phyloP scores from a whole-genome alignment of 2,329 filamentous ascomycete genomes.

The Penicillium sp. region DNA sequence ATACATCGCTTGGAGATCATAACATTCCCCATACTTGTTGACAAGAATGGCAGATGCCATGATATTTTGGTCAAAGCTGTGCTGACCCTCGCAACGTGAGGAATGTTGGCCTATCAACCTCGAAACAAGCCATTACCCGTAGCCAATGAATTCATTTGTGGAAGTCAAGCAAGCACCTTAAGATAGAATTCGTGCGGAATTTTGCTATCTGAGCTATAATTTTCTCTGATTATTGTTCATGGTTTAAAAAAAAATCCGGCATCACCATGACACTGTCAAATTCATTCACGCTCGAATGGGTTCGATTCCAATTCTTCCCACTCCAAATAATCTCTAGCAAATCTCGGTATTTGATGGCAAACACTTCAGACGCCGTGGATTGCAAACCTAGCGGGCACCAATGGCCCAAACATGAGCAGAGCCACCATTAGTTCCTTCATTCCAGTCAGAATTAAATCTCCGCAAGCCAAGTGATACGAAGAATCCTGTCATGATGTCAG shows the following conservation, averaged over 20 bases:
- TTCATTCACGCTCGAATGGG: no score
- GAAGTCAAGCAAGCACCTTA: not conserved
- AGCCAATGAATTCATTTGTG: not conserved
- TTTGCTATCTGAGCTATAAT: not conserved
- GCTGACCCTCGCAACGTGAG: slow-evolving; percentile 21
- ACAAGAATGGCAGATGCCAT: slow-evolving; percentile 25
- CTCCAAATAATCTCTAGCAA: not conserved
- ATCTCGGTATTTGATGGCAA: not conserved
- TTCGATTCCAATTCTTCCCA: no score
- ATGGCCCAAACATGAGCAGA: slow-evolving; percentile 4
- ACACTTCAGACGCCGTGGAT: slow-evolving; percentile 1
- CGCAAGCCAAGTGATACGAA: slow-evolving; percentile 3
- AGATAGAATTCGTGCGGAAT: no score
- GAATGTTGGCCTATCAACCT: slow-evolving; percentile 18
- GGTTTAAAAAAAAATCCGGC: no score
- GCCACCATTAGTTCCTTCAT: slow-evolving; percentile 12
- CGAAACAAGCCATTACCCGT: not conserved
- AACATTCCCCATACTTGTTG: slow-evolving; percentile 18
- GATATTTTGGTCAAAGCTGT: slow-evolving; percentile 1
- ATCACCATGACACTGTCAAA: no score
- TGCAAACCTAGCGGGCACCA: not conserved
- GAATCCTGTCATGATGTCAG: slow-evolving; percentile 18
- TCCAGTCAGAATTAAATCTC: slow-evolving; percentile 17
- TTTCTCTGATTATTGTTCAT: not conserved
- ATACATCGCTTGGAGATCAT: slow-evolving; percentile 9